Base-by-base conservation (phyloP, 2,329 filamentous ascomycete genomes). In the Ascochyta fabae region DNA sequence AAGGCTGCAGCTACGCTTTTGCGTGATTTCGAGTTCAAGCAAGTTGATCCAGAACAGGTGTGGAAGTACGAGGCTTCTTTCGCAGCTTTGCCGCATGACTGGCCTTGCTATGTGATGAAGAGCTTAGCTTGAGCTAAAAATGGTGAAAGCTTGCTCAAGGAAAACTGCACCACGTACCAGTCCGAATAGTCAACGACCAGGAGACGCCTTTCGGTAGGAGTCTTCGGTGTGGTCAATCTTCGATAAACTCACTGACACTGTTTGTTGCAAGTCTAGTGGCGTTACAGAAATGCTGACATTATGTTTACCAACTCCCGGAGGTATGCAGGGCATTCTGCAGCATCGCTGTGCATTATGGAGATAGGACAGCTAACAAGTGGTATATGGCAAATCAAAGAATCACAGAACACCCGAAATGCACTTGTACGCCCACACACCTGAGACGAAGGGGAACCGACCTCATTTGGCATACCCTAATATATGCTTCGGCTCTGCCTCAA, bases 51-150 rank as follows among this genome's bases (percentile, higher is more conserved):
- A 2, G 40, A 55, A 16, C 62, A 67, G 44, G 55, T 64, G 19
- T 75, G 72, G 73, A 69, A 53, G 38, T 73, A 61, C 55, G 64
- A 72, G 27, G 68, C 61, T n/a, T 69, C 74, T 42, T 76, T 76
- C 40, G 71, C 67, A 1, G 63, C 62, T 8, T 62, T 68, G 8
- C 70, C 69, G 9, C 58, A 74, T 52, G 61, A 45, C 9, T 74
- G 71, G 71, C 59, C 60, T 13, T 47, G 44, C 15, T 22, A 47
- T 15, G 44, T 47, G 6, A 29, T 34, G 5, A 24, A 39, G n/a
- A 47, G 34, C 31, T 36, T 12, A 31, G 4, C 12, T 31, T 31
- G 29, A 31, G 29, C 29, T 6, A 4, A 6, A 31, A 13, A 12
- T 13, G 29, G 6, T 10, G 29, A 10, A 13, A 3, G 27, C 8